Percentiles rank a stretch among this genome's conserved stretches.
Evolutionary conservation across 805 yeast genomes (phyloP).

Genomic region (Candida maesae): DNA sequence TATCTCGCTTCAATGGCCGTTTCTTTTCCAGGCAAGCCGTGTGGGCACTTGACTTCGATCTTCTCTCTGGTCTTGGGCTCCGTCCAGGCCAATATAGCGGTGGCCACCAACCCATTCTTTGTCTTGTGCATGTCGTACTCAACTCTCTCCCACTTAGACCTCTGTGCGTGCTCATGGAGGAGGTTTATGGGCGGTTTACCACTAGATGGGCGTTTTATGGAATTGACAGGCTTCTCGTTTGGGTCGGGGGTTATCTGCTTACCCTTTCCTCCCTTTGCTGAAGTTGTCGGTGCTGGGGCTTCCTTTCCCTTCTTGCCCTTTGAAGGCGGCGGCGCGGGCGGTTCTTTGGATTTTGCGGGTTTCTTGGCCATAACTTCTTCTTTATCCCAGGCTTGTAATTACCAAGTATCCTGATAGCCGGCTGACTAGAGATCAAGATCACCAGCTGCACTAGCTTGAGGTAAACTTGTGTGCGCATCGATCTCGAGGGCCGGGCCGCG

Average conservation of each 20-base stretch:
- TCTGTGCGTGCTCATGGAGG: constrained; percentile 83
- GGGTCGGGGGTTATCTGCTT: constrained; percentile 1
- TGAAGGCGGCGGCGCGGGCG: constrained; percentile 11
- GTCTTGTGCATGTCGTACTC: constrained; percentile 64
- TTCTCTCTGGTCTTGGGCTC: constrained; percentile 79
- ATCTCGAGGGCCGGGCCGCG: too few species aligned
- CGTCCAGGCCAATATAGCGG: constrained; percentile 60
- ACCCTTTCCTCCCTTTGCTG: constrained; percentile 4
- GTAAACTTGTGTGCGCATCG: too few species aligned
- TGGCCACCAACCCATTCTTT: constrained; percentile 59
- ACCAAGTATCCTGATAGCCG: too few species aligned
- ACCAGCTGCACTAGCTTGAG: too few species aligned
- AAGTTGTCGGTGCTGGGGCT: constrained; percentile 3
- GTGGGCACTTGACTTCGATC: constrained; percentile 51
- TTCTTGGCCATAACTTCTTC: constrained; percentile 16
- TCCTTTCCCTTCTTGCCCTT: constrained; percentile 16
- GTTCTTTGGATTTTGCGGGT: constrained; percentile 7
- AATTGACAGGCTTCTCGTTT: constrained; percentile 10
- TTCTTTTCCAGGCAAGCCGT: constrained; percentile 58
- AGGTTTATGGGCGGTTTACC: constrained; percentile 89
- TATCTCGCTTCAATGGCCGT: constrained; percentile 90
- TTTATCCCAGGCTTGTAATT: neutral
- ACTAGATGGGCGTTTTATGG: constrained; percentile 25
- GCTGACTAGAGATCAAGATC: too few species aligned
- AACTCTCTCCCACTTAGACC: constrained; percentile 85